These are phyloP conservation scores for Zygosaccharomyces sapae DNA, from an alignment of 1,139 yeast genomes.

Conservation along the genomic window DNA sequence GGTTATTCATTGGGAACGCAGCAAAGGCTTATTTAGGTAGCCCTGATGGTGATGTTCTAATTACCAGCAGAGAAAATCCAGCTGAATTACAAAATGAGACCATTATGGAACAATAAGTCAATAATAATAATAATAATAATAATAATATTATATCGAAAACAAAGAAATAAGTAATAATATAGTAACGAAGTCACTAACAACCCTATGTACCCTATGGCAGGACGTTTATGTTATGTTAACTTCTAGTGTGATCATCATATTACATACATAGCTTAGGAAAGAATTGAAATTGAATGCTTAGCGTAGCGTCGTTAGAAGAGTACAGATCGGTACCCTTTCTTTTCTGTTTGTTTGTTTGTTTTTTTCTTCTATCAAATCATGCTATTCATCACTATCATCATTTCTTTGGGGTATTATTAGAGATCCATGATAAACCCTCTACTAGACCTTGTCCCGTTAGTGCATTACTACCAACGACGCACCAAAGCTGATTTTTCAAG, in stretches of 20 bases:
- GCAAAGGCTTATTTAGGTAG: slow-evolving; percentile 85
- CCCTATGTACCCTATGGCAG: neutral
- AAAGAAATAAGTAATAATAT: neutral
- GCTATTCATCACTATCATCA: slow-evolving; percentile 7
- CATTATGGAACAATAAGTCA: neutral
- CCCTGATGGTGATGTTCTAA: slow-evolving; percentile 49
- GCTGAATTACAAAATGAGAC: neutral
- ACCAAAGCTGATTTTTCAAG: slow-evolving; percentile 61
- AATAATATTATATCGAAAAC: neutral
- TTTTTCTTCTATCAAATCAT: neutral
- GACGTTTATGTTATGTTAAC: neutral
- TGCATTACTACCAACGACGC: slow-evolving; percentile 73
- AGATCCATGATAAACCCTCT: slow-evolving; percentile 72
- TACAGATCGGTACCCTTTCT: too few relatives aligned
- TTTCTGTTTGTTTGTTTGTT: neutral
- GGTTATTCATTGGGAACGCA: slow-evolving; percentile 72
- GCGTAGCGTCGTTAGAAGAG: slow-evolving; percentile 1
- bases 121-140: neutral
- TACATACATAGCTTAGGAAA: neutral
- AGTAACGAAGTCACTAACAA: neutral
- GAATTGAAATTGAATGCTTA: neutral
- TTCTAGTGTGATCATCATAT: neutral
- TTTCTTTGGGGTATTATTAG: slow-evolving; percentile 50
- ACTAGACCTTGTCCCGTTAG: slow-evolving; percentile 70
- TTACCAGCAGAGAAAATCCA: neutral